phyloP scores from a whole-genome alignment of 176 grass and related monocot species.

The Alloteropsis semialata region DNA sequence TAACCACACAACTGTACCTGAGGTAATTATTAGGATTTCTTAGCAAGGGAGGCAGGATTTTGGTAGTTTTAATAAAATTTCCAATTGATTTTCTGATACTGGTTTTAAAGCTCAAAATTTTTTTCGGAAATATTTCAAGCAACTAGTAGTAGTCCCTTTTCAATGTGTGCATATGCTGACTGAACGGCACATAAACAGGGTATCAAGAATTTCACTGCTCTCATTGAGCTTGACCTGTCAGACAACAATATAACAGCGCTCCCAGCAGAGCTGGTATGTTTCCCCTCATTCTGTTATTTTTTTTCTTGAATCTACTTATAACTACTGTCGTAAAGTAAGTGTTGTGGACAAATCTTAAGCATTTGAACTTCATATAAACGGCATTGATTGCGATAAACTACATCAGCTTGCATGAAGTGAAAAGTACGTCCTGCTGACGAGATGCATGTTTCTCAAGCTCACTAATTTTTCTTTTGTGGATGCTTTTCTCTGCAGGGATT shows the following conservation, averaged over 20 bases:
- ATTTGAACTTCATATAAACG: background rate
- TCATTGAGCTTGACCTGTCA: slow-evolving; percentile 75
- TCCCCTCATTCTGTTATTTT: background rate
- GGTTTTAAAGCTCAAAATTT: background rate
- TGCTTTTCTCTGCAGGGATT: slow-evolving; percentile 64
- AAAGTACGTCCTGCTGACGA: background rate
- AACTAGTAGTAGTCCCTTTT: background rate
- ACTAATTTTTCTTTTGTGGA: background rate
- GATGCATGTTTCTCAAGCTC: background rate
- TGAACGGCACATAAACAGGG: slow-evolving; percentile 52
- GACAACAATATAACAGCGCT: slow-evolving; percentile 90
- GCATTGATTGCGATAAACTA: background rate
- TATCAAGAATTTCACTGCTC: slow-evolving; percentile 70
- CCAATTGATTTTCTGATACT: background rate
- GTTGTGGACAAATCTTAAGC: background rate
- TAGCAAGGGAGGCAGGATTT: background rate
- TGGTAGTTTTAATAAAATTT: background rate
- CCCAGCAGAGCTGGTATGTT: slow-evolving; percentile 71
- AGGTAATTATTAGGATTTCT: slow-evolving; percentile 52
- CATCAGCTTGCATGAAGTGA: background rate
- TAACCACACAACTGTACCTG: slow-evolving; percentile 59
- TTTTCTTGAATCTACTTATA: background rate
- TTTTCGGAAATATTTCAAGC: background rate
- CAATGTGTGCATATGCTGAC: slow-evolving; percentile 15
- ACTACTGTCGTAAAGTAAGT: background rate